Base-by-base conservation (phyloP, 768 basidiomycete species). In the Agrocybe chaxingu region DNA sequence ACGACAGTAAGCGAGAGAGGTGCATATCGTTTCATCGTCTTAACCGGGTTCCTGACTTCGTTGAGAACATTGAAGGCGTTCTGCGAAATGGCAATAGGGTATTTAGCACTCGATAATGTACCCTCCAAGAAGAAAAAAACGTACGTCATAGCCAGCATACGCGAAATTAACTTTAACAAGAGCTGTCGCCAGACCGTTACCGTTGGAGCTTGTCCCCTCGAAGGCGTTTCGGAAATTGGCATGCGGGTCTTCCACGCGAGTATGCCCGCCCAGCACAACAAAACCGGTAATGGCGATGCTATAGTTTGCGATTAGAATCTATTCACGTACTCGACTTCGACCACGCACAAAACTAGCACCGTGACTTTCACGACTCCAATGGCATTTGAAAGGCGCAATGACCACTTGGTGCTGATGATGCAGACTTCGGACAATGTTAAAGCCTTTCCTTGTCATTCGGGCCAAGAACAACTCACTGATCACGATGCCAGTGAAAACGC, bases 221-320 rank as follows among this genome's bases (percentile, higher is more conserved):
- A 87, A 87, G 0, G 78, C 69, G 57, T 84, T 62, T 36, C 66
- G 70, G 63, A 87, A 86, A 62, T 83, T 82, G 35, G 67, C 71
- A 42, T 75, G 71, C 0, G 85, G 81, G 61, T 85, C 75, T 38
- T 70, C 36, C n/a, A 87, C 73, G 7, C 69, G 70, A 2, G 81
- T 84, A 47, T 73, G 68, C 0, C 82, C 84, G 3, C 76, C 74
- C 8, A 87, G 72, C 7, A 85, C 85, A 18, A 79, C 79, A 69
- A 81, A 78, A 57, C 78, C 78, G 3, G 80, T 76, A 37, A 84
- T 62, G 1, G 81, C 75, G 39, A 86, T 66, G 38, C 70, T 71
- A 50, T 31, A 37, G 16, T 33, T 12, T 37, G 16, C 7, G 29
- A 34, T 41, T 13, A 29, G 24, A 8, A 3, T 42, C 41, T 11